These are phyloP conservation scores for Collariella sp. DNA, from an alignment of 495 filamentous ascomycete species.

Conservation along the genomic window DNA sequence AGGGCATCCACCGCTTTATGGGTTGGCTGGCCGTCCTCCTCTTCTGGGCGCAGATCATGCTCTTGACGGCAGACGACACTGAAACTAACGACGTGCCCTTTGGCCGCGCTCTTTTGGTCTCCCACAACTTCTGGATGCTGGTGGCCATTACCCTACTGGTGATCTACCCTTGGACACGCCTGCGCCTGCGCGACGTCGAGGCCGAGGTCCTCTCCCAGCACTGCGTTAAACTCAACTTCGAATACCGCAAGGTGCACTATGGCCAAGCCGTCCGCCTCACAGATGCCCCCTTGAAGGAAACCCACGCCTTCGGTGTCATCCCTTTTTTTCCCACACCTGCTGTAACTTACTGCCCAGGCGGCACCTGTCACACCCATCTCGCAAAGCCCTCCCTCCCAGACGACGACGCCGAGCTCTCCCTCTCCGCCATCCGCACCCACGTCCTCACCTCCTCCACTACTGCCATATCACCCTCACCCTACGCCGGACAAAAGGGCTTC, in stretches of 20 bases:
- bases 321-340: constrained; percentile 30
- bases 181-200: constrained; percentile 51
- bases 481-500: constrained; percentile 48
- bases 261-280: constrained; percentile 47
- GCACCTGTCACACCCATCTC: constrained; percentile 5
- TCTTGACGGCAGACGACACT: constrained; percentile 20
- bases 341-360: constrained; percentile 12
- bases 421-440: constrained; percentile 24
- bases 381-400: constrained; percentile 45
- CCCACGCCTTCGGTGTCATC: constrained; percentile 77
- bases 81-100: background rate
- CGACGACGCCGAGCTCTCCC: constrained; percentile 46
- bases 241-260: constrained; percentile 49
- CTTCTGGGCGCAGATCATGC: constrained; percentile 48
- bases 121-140: constrained; percentile 63
- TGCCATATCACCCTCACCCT: constrained; percentile 55
- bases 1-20: constrained; percentile 56
- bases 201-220: constrained; percentile 60
- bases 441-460: constrained; percentile 30
- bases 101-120: constrained; percentile 38
- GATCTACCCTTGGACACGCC: constrained; percentile 59
- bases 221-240: constrained; percentile 63
- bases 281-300: constrained; percentile 58
- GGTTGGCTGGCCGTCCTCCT: constrained; percentile 54
- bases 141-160: constrained; percentile 50